Evolutionary conservation across 768 basidiomycete species (phyloP).

Genomic region (Tylopilus rubrobrunneus): DNA sequence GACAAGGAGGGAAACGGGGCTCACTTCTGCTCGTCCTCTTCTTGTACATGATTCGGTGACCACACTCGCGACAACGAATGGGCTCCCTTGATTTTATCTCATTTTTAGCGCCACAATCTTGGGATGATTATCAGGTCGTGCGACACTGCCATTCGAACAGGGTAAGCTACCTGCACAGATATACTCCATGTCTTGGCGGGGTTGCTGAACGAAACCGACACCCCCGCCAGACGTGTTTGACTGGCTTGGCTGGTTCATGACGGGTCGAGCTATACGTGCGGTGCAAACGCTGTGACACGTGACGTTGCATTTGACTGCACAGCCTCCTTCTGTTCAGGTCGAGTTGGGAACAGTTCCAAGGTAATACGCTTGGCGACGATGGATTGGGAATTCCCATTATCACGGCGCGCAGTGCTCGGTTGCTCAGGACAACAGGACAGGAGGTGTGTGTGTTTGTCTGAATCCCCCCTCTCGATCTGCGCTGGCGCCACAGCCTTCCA

Average conservation of each 20-base stretch:
- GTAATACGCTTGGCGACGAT: slow-evolving; percentile 11
- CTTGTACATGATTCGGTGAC: slow-evolving; percentile 99
- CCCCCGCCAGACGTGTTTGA: slow-evolving; percentile 31
- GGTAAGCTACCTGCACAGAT: slow-evolving; percentile 69
- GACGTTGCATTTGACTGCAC: slow-evolving; percentile 7
- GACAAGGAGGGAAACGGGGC: slow-evolving; percentile 27
- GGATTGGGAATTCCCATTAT: slow-evolving; percentile 14
- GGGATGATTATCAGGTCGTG: slow-evolving; percentile 10
- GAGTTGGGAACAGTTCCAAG: not conserved
- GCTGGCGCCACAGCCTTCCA: not conserved
- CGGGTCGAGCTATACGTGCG: not conserved
- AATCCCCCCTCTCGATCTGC: not conserved
- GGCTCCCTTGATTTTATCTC: slow-evolving; percentile 89
- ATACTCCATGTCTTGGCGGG: slow-evolving; percentile 72
- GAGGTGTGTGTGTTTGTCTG: not conserved
- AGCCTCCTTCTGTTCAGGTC: not conserved
- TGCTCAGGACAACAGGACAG: slow-evolving; percentile 7
- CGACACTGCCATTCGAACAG: not conserved
- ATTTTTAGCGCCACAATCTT: slow-evolving; percentile 92
- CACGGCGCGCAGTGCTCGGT: slow-evolving; percentile 9
- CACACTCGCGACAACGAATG: slow-evolving; percentile 94
- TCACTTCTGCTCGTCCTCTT: slow-evolving; percentile 90
- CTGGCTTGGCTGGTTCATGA: slow-evolving; percentile 39
- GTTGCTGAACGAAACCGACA: slow-evolving; percentile 35
- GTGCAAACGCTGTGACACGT: slow-evolving; percentile 8